These are phyloP conservation scores for Lepiota venenata DNA, from an alignment of 768 basidiomycete species.

Conservation along the genomic window DNA sequence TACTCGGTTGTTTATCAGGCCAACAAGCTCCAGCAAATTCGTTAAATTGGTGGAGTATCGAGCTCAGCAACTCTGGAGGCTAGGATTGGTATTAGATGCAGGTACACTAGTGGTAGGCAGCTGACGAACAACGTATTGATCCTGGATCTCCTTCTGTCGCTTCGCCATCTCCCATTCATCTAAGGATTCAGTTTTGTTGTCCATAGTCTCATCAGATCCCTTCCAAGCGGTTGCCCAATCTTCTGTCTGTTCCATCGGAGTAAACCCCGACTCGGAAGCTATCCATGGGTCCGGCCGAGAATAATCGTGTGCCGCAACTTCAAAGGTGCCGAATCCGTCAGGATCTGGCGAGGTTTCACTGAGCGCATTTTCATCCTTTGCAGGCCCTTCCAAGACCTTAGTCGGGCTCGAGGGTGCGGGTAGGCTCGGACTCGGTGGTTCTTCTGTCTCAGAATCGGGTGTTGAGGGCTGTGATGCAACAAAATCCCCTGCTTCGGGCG, in stretches of 20 bases:
- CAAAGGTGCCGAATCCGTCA: conserved; percentile 59
- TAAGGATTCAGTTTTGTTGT: conserved; percentile 22
- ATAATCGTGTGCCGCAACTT: conserved; percentile 22
- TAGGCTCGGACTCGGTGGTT: background rate
- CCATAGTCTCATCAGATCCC: conserved; percentile 17
- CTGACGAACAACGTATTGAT: conserved; percentile 61
- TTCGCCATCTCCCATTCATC: conserved; percentile 73
- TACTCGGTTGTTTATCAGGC: conserved; percentile 29
- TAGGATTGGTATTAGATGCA: conserved; percentile 26
- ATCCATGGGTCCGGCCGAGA: conserved; percentile 31
- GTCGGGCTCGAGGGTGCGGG: background rate
- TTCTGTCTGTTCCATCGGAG: conserved; percentile 18
- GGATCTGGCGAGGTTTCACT: conserved; percentile 32
- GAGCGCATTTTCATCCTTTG: background rate
- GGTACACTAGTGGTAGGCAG: conserved; percentile 16
- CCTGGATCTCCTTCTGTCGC: conserved; percentile 52
- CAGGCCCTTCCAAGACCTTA: background rate
- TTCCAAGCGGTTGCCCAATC: conserved; percentile 46
- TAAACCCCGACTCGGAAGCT: conserved; percentile 23
- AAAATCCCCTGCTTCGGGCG: background rate
- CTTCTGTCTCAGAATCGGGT: background rate
- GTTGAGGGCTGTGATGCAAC: background rate
- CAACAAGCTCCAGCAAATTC: conserved; percentile 51
- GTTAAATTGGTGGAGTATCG: conserved; percentile 51
- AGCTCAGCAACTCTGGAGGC: conserved; percentile 67